These are phyloP conservation scores for Zymoseptoria pseudotritici DNA, from an alignment of 2,329 filamentous ascomycete genomes.

Conservation along the genomic window DNA sequence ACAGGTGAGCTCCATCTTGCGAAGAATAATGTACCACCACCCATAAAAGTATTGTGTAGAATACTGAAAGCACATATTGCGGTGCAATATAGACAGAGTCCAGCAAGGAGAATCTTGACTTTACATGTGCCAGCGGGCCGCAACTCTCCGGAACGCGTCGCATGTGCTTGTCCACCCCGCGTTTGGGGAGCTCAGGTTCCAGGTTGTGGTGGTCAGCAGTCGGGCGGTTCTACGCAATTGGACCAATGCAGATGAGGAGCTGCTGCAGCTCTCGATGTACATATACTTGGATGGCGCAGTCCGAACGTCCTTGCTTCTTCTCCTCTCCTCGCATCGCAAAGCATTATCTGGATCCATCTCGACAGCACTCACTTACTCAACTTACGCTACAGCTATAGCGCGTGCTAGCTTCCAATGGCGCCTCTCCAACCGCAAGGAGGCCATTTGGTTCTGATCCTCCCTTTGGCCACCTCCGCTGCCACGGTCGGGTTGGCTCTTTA, in stretches of 20 bases:
- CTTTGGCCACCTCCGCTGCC: slow-evolving; percentile 24
- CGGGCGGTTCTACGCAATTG: slow-evolving; percentile 5
- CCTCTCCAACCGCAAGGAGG: slow-evolving; percentile 18
- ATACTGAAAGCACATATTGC: slow-evolving; percentile 3
- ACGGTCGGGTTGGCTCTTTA: slow-evolving; percentile 25
- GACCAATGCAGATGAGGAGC: slow-evolving; percentile 2
- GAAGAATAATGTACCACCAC: slow-evolving; percentile 6
- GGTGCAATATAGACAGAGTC: not conserved
- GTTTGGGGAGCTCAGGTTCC: slow-evolving; percentile 1
- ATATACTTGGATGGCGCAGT: not conserved
- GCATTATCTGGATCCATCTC: too few relatives aligned
- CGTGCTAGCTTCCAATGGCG: slow-evolving; percentile 14
- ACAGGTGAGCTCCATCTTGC: slow-evolving; percentile 15
- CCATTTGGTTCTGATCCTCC: slow-evolving; percentile 25
- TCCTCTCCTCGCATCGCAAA: too few relatives aligned
- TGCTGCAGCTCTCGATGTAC: slow-evolving; percentile 1
- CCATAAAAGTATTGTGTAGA: slow-evolving; percentile 11
- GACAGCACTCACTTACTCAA: not conserved
- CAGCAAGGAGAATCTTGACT: not conserved
- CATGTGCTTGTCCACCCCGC: slow-evolving; percentile 2
- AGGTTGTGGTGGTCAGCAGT: slow-evolving; percentile 9
- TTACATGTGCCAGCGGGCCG: slow-evolving; percentile 7
- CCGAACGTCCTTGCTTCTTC: not conserved
- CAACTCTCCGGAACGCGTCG: not conserved
- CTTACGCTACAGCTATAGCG: not conserved